Base-by-base conservation (phyloP, 495 filamentous ascomycete species). In the Aspergillus taichungensis region DNA sequence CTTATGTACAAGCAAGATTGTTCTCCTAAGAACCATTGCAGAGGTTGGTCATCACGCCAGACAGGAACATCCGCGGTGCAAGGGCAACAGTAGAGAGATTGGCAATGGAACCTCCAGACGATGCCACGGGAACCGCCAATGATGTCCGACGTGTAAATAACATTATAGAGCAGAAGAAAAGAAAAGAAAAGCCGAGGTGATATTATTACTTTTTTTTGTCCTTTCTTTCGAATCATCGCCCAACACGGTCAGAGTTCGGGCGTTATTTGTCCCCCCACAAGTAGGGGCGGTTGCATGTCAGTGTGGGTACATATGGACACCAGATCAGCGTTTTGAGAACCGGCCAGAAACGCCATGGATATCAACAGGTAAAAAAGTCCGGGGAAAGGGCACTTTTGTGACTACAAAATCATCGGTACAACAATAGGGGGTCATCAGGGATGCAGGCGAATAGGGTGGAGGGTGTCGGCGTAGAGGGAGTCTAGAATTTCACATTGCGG, bases 261-360 rank as follows among this genome's bases (percentile, higher is more conserved):
- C 9, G 12, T 34, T 12, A 36, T 7, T 12, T 31, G 27, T 43
- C 11, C 40, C 29, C 50, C 14, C 13, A 36, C 34, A n/a, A 30
- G 24, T 24, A 30, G n/a, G 40, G 30, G 32, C 33, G 13, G 28
- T 42, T 37, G 40, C 18, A 44, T 39, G 40, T 47, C 34, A 24
- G 40, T 40, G 47, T 8, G 43, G 47, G 40, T 29, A 32, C 40
- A 40, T 34, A 37, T 11, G 35, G 49, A 40, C 45, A 46, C 53
- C 55, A 46, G 56, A 54, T 60, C 18, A 57, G 63, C 63, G 64
- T 66, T 63, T 51, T 61, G 58, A 60, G 59, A 62, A 63, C 60
- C 56, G 47, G 62, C 63, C 63, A 68, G 55, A 60, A 70, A 70
- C 67, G 67, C 67, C 67, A 59, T 67, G 65, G 67, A 70, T 70